These are phyloP conservation scores for Cryptosporidium felis DNA, from an alignment of 169 alveolate species.

Conservation along the genomic window DNA sequence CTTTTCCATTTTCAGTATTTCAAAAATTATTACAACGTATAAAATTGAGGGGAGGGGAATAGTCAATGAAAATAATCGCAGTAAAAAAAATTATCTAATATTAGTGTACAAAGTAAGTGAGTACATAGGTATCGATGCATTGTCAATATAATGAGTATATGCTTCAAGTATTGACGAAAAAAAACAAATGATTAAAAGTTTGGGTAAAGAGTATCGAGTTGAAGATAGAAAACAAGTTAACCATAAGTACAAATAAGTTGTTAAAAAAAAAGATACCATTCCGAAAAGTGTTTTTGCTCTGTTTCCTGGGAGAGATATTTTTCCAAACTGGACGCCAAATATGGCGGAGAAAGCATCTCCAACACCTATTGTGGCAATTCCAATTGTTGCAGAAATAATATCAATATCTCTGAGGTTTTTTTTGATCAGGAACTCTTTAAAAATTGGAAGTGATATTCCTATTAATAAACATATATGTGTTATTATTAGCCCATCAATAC, in stretches of 20 bases:
- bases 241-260: neutral
- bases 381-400: conserved; percentile 41
- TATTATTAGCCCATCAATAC: conserved; percentile 1
- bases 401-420: neutral
- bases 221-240: neutral
- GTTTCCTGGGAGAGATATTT: conserved; percentile 17
- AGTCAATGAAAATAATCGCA: neutral
- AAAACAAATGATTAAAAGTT: neutral
- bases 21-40: neutral
- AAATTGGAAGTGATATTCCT: conserved; percentile 50
- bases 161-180: conserved; percentile 55
- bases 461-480: conserved; percentile 49
- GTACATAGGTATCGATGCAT: conserved; percentile 45
- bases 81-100: neutral
- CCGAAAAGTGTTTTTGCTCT: conserved; percentile 37
- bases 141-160: conserved; percentile 52
- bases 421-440: conserved; percentile 11
- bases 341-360: conserved; percentile 70
- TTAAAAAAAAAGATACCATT: conserved; percentile 20
- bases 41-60: conserved; percentile 7
- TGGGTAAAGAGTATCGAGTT: neutral
- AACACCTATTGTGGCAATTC: conserved; percentile 52
- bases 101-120: conserved; percentile 48
- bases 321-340: conserved; percentile 31
- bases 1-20: neutral